phyloP scores from a whole-genome alignment of 2,329 filamentous ascomycete species.

The Aspergillus melleus region DNA sequence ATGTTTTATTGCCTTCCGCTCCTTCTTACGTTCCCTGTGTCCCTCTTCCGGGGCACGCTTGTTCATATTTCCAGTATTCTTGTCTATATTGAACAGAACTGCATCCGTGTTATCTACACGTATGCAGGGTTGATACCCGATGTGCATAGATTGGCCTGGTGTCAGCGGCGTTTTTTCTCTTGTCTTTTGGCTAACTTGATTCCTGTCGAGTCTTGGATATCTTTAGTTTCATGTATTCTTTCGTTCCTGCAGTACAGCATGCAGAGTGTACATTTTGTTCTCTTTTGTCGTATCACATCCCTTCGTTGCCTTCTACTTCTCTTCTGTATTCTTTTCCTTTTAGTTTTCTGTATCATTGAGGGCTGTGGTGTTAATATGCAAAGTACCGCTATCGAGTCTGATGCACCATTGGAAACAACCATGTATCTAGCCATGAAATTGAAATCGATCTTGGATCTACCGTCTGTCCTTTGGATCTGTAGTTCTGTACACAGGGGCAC shows the following conservation, averaged over 20 bases:
- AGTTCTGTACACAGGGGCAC: no score
- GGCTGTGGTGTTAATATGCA: background rate
- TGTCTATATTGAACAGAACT: conserved; percentile 12
- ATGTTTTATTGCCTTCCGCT: background rate
- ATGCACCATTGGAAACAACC: background rate
- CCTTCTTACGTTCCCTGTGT: background rate
- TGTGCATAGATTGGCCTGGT: conserved; percentile 35
- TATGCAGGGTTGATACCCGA: conserved; percentile 34
- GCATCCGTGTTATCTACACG: conserved; percentile 16
- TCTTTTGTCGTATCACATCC: conserved; percentile 10
- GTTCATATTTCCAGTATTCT: conserved; percentile 8
- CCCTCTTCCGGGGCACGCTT: background rate
- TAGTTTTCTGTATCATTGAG: background rate
- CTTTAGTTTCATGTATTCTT: conserved; percentile 2
- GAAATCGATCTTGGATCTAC: background rate
- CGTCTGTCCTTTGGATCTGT: background rate
- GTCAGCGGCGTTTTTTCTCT: conserved; percentile 29
- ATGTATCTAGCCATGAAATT: background rate
- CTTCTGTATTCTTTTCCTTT: conserved; percentile 5
- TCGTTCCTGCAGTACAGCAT: conserved; percentile 2
- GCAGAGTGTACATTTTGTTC: conserved; percentile 2
- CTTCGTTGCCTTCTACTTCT: background rate
- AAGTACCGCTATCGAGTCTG: background rate
- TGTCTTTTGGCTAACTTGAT: conserved; percentile 9
- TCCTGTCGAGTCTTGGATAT: conserved; percentile 5